These are phyloP conservation scores for Lipomyces lipofer DNA, from an alignment of 805 yeast genomes.

Conservation along the genomic window DNA sequence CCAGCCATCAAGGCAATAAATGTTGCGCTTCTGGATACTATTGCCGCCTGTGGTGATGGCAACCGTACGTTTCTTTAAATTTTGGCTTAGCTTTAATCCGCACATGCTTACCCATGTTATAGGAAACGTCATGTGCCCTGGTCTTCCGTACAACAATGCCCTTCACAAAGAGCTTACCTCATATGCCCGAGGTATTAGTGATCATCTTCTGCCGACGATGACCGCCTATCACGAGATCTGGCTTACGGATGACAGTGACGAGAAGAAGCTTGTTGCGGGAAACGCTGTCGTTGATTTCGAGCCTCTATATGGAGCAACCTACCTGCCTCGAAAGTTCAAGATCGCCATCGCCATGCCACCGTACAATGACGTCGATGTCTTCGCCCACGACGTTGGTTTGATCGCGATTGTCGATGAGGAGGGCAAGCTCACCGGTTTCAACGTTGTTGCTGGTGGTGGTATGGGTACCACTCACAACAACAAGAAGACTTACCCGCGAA, in stretches of 20 bases:
- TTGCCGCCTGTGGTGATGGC: slow-evolving; percentile 98
- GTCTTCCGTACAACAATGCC: slow-evolving; percentile 79
- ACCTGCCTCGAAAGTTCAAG: slow-evolving; percentile 94
- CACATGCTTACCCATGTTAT: not conserved
- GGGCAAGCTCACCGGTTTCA: slow-evolving; percentile 66
- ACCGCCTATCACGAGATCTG: slow-evolving; percentile 97
- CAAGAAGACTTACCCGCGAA: slow-evolving; percentile 92
- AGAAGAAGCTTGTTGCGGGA: slow-evolving; percentile 81
- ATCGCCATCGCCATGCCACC: slow-evolving; percentile 95
- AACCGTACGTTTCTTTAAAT: slow-evolving; percentile 50
- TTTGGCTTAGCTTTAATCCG: not conserved
- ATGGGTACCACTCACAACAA: slow-evolving; percentile 98
- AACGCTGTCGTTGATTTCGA: slow-evolving; percentile 78
- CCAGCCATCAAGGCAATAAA: slow-evolving; percentile 90
- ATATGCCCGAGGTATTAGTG: slow-evolving; percentile 66
- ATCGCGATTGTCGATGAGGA: slow-evolving; percentile 73
- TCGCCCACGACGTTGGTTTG: slow-evolving; percentile 92
- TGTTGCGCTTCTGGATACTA: slow-evolving; percentile 83
- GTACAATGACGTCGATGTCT: slow-evolving; percentile 92
- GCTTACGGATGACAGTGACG: slow-evolving; percentile 75
- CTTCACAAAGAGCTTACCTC: slow-evolving; percentile 73
- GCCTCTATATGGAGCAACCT: slow-evolving; percentile 83
- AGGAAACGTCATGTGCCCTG: slow-evolving; percentile 82
- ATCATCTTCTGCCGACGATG: slow-evolving; percentile 81
- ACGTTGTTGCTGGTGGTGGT: slow-evolving; percentile 94